A percentile compares a stretch with the other conserved stretches of the same genome.
Conservation (phyloP, 805 yeast species). For the Yamadazyma insecticola region DNA sequence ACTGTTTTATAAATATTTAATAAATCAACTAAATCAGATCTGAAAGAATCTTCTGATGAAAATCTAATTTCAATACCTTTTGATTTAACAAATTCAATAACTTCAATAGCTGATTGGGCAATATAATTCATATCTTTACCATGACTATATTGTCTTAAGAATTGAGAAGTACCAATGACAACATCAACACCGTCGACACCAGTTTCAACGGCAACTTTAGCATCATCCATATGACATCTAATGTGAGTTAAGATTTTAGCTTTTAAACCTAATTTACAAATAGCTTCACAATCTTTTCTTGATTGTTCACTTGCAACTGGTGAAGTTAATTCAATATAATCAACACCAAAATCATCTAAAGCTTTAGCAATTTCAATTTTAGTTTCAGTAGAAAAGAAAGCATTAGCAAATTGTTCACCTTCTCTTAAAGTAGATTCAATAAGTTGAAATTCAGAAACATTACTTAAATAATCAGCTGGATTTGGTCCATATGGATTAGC, state of each 20-base stretch:
- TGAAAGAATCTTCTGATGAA: conserved; percentile 55
- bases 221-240: conserved; percentile 61
- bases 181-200: conserved; percentile 63
- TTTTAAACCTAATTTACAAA: conserved; percentile 55
- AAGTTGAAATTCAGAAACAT: conserved; percentile 48
- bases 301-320: conserved; percentile 59
- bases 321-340: conserved; percentile 55
- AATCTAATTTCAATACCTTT: conserved; percentile 58
- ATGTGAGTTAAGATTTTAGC: conserved; percentile 57
- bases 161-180: conserved; percentile 57
- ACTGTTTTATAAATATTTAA: conserved; percentile 57
- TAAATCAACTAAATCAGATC: conserved; percentile 57
- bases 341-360: conserved; percentile 57
- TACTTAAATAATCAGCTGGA: conserved; percentile 53
- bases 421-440: conserved; percentile 59
- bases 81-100: conserved; percentile 56
- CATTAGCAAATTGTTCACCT: conserved; percentile 61
- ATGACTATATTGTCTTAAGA: conserved; percentile 52
- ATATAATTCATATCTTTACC: conserved; percentile 61
- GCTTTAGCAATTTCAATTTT: conserved; percentile 58
- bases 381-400: conserved; percentile 54
- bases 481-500: conserved; percentile 55
- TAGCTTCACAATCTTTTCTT: conserved; percentile 53
- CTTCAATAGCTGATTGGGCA: conserved; percentile 54
- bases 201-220: conserved; percentile 55